Evolutionary conservation across 331 rosid species (phyloP).

Genomic region (Cydonia oblonga): DNA sequence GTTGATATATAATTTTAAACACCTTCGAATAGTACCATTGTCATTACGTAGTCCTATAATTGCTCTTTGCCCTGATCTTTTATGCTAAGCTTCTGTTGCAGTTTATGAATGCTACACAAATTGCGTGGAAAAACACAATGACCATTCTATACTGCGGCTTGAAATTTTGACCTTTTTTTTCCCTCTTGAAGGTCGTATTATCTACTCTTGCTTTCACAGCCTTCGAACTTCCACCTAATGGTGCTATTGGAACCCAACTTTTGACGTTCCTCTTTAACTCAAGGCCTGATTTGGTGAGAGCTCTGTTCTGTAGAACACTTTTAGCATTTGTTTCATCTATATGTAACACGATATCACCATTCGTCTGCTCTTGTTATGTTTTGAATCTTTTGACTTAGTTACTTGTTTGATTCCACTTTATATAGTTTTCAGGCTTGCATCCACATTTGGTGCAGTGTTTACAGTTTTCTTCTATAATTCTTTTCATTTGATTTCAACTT

Average conservation of each 20-base stretch:
- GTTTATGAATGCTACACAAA: neutral
- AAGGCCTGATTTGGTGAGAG: constrained; percentile 85
- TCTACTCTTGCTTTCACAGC: constrained; percentile 96
- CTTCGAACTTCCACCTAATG: constrained; percentile 96
- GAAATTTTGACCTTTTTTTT: neutral
- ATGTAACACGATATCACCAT: neutral
- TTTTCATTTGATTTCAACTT: neutral
- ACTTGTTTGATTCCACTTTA: neutral
- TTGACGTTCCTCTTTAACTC: constrained; percentile 90
- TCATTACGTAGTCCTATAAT: neutral
- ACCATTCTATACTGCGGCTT: neutral
- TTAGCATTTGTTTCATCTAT: neutral
- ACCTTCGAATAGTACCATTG: neutral
- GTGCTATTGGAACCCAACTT: constrained; percentile 81
- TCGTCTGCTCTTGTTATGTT: neutral
- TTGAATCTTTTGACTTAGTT: neutral
- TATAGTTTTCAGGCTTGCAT: neutral
- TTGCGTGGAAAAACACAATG: neutral
- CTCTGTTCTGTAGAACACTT: constrained; percentile 1
- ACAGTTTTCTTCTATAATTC: neutral
- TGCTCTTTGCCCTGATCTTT: neutral
- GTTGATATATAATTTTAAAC: neutral
- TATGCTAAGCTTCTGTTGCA: neutral
- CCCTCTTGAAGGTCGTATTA: constrained; percentile 63
- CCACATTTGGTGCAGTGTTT: neutral